Conservation (phyloP, 2,329 filamentous ascomycete species). For the Fusarium sp. region DNA sequence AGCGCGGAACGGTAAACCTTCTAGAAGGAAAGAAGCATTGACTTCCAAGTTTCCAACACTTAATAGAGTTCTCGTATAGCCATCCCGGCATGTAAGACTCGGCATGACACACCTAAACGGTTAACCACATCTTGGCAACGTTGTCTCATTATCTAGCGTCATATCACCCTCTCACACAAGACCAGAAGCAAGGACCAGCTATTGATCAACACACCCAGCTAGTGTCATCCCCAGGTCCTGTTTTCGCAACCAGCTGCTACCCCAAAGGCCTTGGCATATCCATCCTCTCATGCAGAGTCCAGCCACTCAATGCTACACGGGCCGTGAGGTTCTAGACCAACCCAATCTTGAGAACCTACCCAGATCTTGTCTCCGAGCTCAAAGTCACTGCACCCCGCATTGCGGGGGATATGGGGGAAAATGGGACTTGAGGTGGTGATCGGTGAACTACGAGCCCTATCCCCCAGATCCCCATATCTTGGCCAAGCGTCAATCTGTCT, state of each 20-base stretch:
- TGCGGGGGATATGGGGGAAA: conserved; percentile 23
- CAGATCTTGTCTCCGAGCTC: conserved; percentile 11
- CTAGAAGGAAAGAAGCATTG: conserved; percentile 23
- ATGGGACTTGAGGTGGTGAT: conserved; percentile 14
- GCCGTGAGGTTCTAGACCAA: conserved; percentile 30
- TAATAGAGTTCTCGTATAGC: neutral
- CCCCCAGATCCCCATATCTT: conserved; percentile 8
- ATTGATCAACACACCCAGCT: neutral
- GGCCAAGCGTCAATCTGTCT: neutral
- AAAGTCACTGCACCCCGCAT: conserved; percentile 29
- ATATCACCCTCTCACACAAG: conserved; percentile 1
- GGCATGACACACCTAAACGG: neutral
- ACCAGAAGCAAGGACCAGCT: conserved; percentile 12
- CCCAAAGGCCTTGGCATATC: conserved; percentile 12
- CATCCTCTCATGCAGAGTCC: neutral
- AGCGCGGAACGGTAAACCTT: neutral
- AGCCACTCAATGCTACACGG: neutral
- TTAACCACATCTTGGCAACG: neutral
- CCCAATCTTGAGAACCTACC: conserved; percentile 25
- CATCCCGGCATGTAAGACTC: neutral
- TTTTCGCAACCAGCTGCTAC: conserved; percentile 6
- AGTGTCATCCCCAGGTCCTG: neutral
- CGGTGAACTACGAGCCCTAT: neutral
- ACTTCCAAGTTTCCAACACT: neutral
- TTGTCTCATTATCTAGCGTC: conserved; percentile 24